These are phyloP conservation scores for Calonectria honghensis DNA, from an alignment of 2,329 filamentous ascomycete genomes.

Conservation along the genomic window DNA sequence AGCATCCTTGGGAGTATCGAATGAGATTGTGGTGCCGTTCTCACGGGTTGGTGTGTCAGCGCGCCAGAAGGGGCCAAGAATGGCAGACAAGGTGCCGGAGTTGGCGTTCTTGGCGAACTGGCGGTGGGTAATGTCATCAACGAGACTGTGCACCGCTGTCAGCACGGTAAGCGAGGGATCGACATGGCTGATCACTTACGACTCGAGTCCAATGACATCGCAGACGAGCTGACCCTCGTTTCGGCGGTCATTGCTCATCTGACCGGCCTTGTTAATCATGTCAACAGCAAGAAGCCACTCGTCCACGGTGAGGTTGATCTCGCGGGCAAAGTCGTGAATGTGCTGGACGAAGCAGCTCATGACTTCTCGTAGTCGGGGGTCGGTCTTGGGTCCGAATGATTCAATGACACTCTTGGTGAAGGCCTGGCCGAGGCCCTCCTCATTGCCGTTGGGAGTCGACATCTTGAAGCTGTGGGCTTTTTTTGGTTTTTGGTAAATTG, in stretches of 20 bases:
- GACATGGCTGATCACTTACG: slow-evolving; percentile 58
- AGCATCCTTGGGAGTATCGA: slow-evolving; percentile 67
- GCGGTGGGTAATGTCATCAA: slow-evolving; percentile 88
- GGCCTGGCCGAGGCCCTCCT: slow-evolving; percentile 60
- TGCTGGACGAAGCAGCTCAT: slow-evolving; percentile 82
- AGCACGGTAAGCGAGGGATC: neutral
- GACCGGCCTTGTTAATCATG: slow-evolving; percentile 76
- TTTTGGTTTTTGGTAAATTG: too few relatives aligned
- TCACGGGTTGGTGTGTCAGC: slow-evolving; percentile 80
- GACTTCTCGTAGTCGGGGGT: slow-evolving; percentile 80
- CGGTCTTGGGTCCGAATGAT: slow-evolving; percentile 82
- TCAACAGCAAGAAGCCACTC: slow-evolving; percentile 85
- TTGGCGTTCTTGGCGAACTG: slow-evolving; percentile 65
- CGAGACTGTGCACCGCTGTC: slow-evolving; percentile 66
- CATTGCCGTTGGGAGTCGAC: slow-evolving; percentile 63
- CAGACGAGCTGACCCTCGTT: slow-evolving; percentile 85
- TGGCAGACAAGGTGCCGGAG: slow-evolving; percentile 81
- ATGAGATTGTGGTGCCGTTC: slow-evolving; percentile 82
- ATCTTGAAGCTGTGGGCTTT: slow-evolving; percentile 16
- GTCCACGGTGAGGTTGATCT: slow-evolving; percentile 85
- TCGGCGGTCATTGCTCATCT: slow-evolving; percentile 80
- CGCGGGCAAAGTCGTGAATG: slow-evolving; percentile 87
- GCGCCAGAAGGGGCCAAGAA: slow-evolving; percentile 91
- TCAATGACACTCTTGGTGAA: slow-evolving; percentile 86
- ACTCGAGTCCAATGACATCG: slow-evolving; percentile 85